phyloP scores from a whole-genome alignment of 2,329 filamentous ascomycete species.

The Cladophialophora carrionii region DNA sequence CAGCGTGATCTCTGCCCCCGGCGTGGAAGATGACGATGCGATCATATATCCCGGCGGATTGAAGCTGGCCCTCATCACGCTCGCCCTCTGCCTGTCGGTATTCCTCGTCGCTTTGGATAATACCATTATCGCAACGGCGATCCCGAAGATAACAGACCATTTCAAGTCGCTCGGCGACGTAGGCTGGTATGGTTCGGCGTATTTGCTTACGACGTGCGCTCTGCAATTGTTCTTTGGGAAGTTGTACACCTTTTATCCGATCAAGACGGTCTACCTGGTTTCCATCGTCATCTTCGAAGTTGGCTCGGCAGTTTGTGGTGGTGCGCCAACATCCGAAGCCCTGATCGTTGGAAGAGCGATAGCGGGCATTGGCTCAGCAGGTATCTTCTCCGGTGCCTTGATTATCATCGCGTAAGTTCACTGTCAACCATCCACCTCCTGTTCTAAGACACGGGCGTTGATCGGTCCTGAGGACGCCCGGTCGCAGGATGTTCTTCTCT shows the following conservation, averaged over 20 bases:
- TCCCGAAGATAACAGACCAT: constrained; percentile 39
- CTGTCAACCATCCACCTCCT: background rate
- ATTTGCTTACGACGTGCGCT: constrained; percentile 38
- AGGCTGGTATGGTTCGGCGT: constrained; percentile 39
- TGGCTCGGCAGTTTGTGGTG: constrained; percentile 50
- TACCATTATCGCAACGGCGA: constrained; percentile 44
- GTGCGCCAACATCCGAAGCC: constrained; percentile 41
- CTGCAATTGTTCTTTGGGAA: constrained; percentile 39
- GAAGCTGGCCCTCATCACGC: constrained; percentile 44
- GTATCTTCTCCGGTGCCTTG: constrained; percentile 41
- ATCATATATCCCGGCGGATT: constrained; percentile 43
- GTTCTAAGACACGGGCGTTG: background rate
- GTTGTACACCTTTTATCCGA: constrained; percentile 53
- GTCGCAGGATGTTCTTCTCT: background rate
- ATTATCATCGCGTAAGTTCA: constrained; percentile 40
- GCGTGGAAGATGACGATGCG: constrained; percentile 47
- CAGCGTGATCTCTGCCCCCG: constrained; percentile 5
- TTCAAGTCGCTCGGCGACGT: constrained; percentile 39
- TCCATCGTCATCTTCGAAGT: constrained; percentile 51
- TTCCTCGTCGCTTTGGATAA: constrained; percentile 47
- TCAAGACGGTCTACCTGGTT: constrained; percentile 49
- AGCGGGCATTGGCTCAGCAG: constrained; percentile 41
- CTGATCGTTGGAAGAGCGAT: constrained; percentile 45
- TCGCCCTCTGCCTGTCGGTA: constrained; percentile 45
- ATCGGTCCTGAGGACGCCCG: background rate